Evolutionary conservation across 1,284 basidiomycete species (phyloP).

Genomic region (Phaffia rhodozyma): DNA sequence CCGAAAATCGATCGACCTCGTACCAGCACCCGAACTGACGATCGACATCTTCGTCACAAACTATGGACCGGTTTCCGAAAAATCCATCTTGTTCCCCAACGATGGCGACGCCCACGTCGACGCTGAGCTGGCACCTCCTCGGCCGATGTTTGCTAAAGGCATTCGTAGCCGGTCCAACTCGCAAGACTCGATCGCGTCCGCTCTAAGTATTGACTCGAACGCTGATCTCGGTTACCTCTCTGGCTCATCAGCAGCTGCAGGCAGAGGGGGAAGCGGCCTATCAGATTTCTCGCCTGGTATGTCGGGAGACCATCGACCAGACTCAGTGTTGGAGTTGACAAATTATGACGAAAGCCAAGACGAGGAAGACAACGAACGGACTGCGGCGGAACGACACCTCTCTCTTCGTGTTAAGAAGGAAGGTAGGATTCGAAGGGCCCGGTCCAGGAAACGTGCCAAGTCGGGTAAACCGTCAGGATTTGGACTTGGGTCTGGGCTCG

Average conservation of each 20-base stretch:
- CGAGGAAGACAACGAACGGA: slow-evolving; percentile 48
- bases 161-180: slow-evolving; percentile 16
- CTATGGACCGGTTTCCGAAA: slow-evolving; percentile 16
- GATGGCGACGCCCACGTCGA: slow-evolving; percentile 20
- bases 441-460: slow-evolving; percentile 38
- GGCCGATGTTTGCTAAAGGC: slow-evolving; percentile 36
- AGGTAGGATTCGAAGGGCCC: slow-evolving; percentile 53
- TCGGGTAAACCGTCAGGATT: neutral
- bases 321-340: slow-evolving; percentile 50
- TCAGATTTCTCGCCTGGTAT: slow-evolving; percentile 19
- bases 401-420: slow-evolving; percentile 51
- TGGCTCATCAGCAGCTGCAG: slow-evolving; percentile 7
- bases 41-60: slow-evolving; percentile 73
- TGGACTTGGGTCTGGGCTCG: neutral
- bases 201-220: slow-evolving; percentile 11
- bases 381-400: slow-evolving; percentile 52
- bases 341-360: slow-evolving; percentile 74
- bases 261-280: slow-evolving; percentile 37
- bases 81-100: slow-evolving; percentile 23
- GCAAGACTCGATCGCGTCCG: slow-evolving; percentile 9
- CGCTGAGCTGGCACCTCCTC: slow-evolving; percentile 38
- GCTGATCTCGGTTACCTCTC: slow-evolving; percentile 17
- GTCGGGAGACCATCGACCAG: slow-evolving; percentile 40
- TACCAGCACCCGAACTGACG: slow-evolving; percentile 49
- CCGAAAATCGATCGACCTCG: slow-evolving; percentile 53